Base-by-base conservation (phyloP, 176 grass and related monocot species). In the Phyllostachys edulis region DNA sequence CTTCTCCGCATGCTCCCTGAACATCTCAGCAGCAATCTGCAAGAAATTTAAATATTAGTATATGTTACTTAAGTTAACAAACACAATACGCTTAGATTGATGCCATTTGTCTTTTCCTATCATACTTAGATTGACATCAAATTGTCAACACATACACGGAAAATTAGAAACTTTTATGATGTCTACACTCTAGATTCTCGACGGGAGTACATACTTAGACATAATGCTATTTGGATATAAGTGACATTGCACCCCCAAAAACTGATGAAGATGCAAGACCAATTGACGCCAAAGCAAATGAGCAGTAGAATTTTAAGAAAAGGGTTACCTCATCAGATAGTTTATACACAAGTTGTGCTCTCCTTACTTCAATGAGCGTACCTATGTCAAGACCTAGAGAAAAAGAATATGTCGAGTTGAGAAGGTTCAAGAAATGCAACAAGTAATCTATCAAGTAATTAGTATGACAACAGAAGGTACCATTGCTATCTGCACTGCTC, bases 1-100 rank as follows among this genome's bases (percentile, higher is more conserved):
- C 29, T 91, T 90, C 85, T 92, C 94, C 61, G 76, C 89, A 60
- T 88, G 90, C 34, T 99, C 97, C 82, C 67, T 94, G 49, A 99
- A 96, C 97, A 99, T 92, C 54, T 99, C 97, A 83, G 83, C 38
- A 86, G 97, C 93, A 67, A 94, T 87, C 97, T 99, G 93, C 52
- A 85, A 78, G 37, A 84, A 82, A 89, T 60, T 34, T 45, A 80
- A 77, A 88, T 61, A 23, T 89, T 71, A 77, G n/a, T 9, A 42
- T 37, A 73, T 29, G 23, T 23, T 68, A 65, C 34, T 78, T 50
- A 54, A 54, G 51, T 54, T 54, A 73, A 51, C 9, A 68, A 68
- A 45, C 18, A 76, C 15, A 77, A 42, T 27, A 73, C 61, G 32
- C 17, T 73, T 81, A 68, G 38, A 57, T 75, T 47, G 17, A 86